Base-by-base conservation (phyloP, 2,329 filamentous ascomycete species). In the Ophiostoma piceae region DNA sequence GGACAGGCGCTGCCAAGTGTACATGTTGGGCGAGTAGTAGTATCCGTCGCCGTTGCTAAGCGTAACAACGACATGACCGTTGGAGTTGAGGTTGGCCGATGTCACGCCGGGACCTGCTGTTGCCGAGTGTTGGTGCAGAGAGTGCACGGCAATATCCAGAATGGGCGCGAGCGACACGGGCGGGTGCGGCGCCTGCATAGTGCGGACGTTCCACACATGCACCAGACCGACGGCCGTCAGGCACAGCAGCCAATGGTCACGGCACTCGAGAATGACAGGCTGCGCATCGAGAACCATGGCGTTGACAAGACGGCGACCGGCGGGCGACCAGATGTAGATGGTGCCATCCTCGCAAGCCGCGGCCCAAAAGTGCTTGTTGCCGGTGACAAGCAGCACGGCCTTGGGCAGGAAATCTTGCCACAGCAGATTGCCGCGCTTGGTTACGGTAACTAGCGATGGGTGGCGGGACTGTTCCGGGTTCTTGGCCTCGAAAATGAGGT, bases 361-460 rank as follows among this genome's bases (percentile, higher is more conserved):
- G 0, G 92, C 90, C 91, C 95, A 99, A 77, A 98, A 94, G 74
- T 91, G 88, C 75, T 90, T 89, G 78, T 93, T 98, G 2, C 93
- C 96, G 0, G 94, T 95, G 1, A 96, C 89, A 1, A 98, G 84
- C n/a, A 99, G 86, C 32, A 97, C 91, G 6, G 92, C 88, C 71
- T 90, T 87, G 0, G 94, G 94, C 16, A 99, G 81, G 75, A 92
- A 99, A 76, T 99, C 96, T 76, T 97, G 92, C 95, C 96, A 99
- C 3, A 98, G 79, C 0, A 90, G 83, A 70, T 89, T 88, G 4
- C 92, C 92, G 69, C 92, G 88, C 77, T 92, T 94, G 1, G 89
- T 91, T 54, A 95, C 89, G 5, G 88, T 91, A 60, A 99, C 87
- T 43, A 92, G 89, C 4, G 92, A 91, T 1, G 95, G 95, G 71